Percentiles rank a stretch among this genome's conserved stretches.
phyloP scores from a whole-genome alignment of 2,329 filamentous ascomycete genomes.

The Zarea fungicola region DNA sequence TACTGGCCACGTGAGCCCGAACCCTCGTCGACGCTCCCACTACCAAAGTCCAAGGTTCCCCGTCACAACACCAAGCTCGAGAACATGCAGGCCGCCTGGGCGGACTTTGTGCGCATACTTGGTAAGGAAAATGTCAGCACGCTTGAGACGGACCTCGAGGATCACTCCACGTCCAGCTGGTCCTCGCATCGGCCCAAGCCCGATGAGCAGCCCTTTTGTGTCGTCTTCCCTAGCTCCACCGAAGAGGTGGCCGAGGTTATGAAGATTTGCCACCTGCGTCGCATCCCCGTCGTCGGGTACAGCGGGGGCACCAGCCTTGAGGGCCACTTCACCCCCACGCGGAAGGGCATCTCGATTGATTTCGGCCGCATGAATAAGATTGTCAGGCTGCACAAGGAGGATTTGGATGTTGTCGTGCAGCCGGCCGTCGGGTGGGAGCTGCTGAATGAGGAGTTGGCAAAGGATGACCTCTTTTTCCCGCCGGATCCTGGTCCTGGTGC shows the following conservation, averaged over 20 bases:
- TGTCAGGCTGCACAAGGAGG: slow-evolving; percentile 68
- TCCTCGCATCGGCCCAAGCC: slow-evolving; percentile 50
- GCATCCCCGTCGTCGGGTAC: slow-evolving; percentile 81
- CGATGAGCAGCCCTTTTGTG: slow-evolving; percentile 55
- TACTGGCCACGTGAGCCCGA: slow-evolving; percentile 46
- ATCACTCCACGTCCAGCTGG: slow-evolving; percentile 58
- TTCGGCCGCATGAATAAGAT: slow-evolving; percentile 83
- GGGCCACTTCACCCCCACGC: slow-evolving; percentile 79
- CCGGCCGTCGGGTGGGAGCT: slow-evolving; percentile 82
- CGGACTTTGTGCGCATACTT: slow-evolving; percentile 60
- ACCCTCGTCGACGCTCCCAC: slow-evolving; percentile 54
- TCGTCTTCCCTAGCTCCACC: slow-evolving; percentile 72
- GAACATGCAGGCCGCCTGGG: slow-evolving; percentile 64
- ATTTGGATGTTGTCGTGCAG: slow-evolving; percentile 71
- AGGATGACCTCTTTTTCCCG: slow-evolving; percentile 81
- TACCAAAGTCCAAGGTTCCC: slow-evolving; percentile 45
- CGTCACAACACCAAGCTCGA: slow-evolving; percentile 54
- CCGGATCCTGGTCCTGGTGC: slow-evolving; percentile 87
- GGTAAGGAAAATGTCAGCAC: slow-evolving; percentile 63
- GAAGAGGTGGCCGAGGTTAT: slow-evolving; percentile 82
- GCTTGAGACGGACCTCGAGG: slow-evolving; percentile 45
- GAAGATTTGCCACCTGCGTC: slow-evolving; percentile 76
- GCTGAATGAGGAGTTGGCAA: slow-evolving; percentile 70
- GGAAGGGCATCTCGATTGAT: slow-evolving; percentile 79
- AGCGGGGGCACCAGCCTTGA: slow-evolving; percentile 86